Percentiles rank a stretch among this genome's conserved stretches.
phyloP scores from a whole-genome alignment of 345 rosid species.

The Acer yangbiense region DNA sequence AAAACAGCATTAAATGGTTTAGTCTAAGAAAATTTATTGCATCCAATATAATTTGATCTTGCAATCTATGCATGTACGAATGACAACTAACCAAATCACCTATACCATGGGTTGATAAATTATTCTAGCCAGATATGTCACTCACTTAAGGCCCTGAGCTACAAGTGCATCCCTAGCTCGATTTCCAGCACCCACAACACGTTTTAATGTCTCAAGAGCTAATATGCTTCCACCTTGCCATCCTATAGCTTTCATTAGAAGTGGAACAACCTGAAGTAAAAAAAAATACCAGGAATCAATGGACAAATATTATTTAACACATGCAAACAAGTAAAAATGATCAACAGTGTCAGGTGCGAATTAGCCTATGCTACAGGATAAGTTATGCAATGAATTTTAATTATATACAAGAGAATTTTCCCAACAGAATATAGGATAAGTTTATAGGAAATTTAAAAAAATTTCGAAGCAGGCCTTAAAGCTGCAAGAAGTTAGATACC shows the following conservation, averaged over 20 bases:
- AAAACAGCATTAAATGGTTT: not conserved
- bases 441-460: not conserved
- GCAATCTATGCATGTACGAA: not conserved
- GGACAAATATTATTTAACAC: not conserved
- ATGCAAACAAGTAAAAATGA: conserved; percentile 10
- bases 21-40: not conserved
- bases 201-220: conserved; percentile 95
- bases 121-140: not conserved
- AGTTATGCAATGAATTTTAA: not conserved
- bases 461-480: not conserved
- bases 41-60: not conserved
- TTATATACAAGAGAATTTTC: not conserved
- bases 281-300: conserved; percentile 24
- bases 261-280: conserved; percentile 84
- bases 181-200: conserved; percentile 96
- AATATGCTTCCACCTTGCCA: conserved; percentile 99
- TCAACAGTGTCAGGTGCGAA: not conserved
- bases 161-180: conserved; percentile 98
- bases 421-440: not conserved
- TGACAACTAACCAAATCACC: not conserved
- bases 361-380: not conserved
- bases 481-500: conserved; percentile 1
- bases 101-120: not conserved
- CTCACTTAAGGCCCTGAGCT: conserved; percentile 95
- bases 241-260: conserved; percentile 99